Evolutionary conservation across 2,329 filamentous ascomycete genomes (phyloP), one percentile per base, ranked within the genome.

Genomic region (Aspergillus neotritici): DNA sequence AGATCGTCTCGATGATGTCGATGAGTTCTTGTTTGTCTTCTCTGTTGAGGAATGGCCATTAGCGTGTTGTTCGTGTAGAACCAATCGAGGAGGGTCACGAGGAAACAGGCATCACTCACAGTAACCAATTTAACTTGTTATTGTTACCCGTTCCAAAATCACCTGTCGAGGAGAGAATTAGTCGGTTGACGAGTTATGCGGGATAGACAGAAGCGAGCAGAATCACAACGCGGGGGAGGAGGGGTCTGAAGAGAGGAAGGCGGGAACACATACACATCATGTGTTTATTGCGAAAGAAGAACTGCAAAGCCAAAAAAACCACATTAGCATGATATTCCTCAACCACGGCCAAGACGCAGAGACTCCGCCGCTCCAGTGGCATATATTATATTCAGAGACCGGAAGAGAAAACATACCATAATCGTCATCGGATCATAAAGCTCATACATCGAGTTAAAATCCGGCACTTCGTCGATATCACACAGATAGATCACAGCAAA

Each of bases 21-120:
- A 98, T 94, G 60, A 98, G 75, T 72, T 98, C 93, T 67, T 97
- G 91, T 72, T 98, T 97, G 63, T 98, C 91, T 69, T 97, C 90
- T 25, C 21, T 25, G 21, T 25, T 25, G 5, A 8, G 7, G 21
- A 25, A 25, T 25, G 21, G 3, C 2, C 2, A 9, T 25, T 9
- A 9, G 21, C 9, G 2, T 25, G 6, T 3, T 25, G 6, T 25
- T 25, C 21, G 6, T 21, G 4, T 21, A 6, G 17, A 6, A 21
- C 17, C 17, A 21, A 5, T 21, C 3, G 17, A 21, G 7, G 17
- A 21, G 2, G 9, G 21, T 6, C 21, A 25, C 3, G 21, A 25
- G 3, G 21, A 21, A 2, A 21, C 2, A 25, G 21, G 6, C 3
- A 25, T 25, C 21, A 25, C 21, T 25, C 21, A 25, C 13, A 94